Percentiles rank a stretch among this genome's conserved stretches.
phyloP scores from a whole-genome alignment of 306 rosid genomes.

The Castanopsis chinensis region DNA sequence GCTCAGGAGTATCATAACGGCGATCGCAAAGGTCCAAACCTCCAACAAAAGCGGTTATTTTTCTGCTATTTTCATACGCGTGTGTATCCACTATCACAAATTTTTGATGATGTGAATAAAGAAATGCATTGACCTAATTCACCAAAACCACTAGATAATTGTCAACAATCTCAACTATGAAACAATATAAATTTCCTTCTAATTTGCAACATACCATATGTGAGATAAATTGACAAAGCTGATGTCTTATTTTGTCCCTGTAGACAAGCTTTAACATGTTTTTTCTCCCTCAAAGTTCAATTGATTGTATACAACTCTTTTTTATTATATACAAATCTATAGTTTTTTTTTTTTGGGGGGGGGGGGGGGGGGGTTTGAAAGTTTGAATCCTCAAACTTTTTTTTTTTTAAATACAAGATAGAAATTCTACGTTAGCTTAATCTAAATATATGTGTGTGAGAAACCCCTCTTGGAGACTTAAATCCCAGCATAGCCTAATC shows the following conservation, averaged over 20 bases:
- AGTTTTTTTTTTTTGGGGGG: too few relatives aligned
- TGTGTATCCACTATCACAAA: conserved; percentile 91
- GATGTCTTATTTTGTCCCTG: neutral
- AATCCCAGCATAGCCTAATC: too few relatives aligned
- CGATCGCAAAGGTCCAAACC: conserved; percentile 98
- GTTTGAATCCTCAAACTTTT: too few relatives aligned
- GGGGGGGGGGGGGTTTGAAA: too few relatives aligned
- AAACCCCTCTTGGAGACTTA: too few relatives aligned
- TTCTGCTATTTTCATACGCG: conserved; percentile 78
- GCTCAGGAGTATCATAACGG: conserved; percentile 95
- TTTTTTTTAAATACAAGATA: too few relatives aligned
- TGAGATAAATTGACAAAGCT: neutral
- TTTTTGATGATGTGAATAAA: conserved; percentile 95
- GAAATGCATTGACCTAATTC: conserved; percentile 89
- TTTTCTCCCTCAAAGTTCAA: too few relatives aligned
- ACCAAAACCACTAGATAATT: conserved; percentile 1
- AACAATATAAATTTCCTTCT: neutral
- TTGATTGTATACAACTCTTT: too few relatives aligned
- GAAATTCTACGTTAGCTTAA: too few relatives aligned
- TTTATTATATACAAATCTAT: too few relatives aligned
- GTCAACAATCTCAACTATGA: conserved; percentile 15
- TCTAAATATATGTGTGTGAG: too few relatives aligned
- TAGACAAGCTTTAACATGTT: neutral
- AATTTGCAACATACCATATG: too few relatives aligned
- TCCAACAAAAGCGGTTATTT: conserved; percentile 87